Percentiles rank a stretch among this genome's conserved stretches.
phyloP scores from a whole-genome alignment of 1,284 basidiomycete genomes.

The Rhodotorula sp. region DNA sequence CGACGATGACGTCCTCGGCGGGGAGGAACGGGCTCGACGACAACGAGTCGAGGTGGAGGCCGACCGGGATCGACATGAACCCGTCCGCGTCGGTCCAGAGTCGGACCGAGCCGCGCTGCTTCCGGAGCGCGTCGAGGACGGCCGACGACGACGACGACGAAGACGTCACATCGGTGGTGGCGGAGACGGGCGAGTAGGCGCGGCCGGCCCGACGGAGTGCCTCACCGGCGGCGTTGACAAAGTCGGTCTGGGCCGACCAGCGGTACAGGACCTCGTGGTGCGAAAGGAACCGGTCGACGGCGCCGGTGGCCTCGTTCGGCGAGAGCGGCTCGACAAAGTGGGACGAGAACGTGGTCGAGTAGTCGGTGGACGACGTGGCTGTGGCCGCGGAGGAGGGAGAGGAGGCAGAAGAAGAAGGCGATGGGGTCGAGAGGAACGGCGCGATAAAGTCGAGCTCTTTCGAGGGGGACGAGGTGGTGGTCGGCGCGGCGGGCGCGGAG shows the following conservation, averaged over 20 bases:
- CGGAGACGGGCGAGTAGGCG: slow-evolving; percentile 2
- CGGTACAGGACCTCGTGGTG: slow-evolving; percentile 24
- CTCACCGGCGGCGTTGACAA: slow-evolving; percentile 14
- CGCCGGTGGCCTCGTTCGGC: slow-evolving; percentile 24
- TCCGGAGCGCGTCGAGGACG: neutral
- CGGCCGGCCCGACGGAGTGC: slow-evolving; percentile 22
- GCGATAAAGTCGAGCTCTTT: slow-evolving; percentile 27
- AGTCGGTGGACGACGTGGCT: neutral
- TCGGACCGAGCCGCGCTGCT: slow-evolving; percentile 19
- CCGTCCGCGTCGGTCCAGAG: slow-evolving; percentile 37
- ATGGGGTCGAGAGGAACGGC: slow-evolving; percentile 8
- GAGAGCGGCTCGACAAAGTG: slow-evolving; percentile 35
- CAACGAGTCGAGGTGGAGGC: slow-evolving; percentile 12
- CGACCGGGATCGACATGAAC: slow-evolving; percentile 11
- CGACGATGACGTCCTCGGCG: slow-evolving; percentile 52
- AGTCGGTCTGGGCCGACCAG: slow-evolving; percentile 28
- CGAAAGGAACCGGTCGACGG: slow-evolving; percentile 36
- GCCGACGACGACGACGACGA: neutral
- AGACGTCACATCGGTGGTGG: neutral
- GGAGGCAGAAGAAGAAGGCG: neutral
- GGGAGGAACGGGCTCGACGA: slow-evolving; percentile 10
- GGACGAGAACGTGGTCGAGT: slow-evolving; percentile 25
- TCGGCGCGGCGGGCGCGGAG: neutral
- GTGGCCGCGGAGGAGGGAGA: slow-evolving; percentile 8
- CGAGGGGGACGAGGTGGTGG: neutral